These are phyloP conservation scores for Cetraspora pellucida DNA, from an alignment of 192 early-diverging fungal species.

Conservation along the genomic window DNA sequence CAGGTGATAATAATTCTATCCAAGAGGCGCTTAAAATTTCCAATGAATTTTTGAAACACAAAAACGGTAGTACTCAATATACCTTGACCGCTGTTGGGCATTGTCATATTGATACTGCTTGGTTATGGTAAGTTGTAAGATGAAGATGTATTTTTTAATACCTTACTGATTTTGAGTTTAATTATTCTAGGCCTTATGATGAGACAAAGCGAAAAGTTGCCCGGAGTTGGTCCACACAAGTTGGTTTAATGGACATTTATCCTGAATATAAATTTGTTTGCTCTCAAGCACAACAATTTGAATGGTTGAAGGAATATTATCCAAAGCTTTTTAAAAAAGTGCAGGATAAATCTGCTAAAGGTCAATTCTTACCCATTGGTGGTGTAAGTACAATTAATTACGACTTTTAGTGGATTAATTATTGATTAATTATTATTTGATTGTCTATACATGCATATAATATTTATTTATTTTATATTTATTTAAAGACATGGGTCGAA, in stretches of 20 bases:
- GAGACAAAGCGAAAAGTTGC: conserved; percentile 96
- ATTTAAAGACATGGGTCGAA: conserved; percentile 85
- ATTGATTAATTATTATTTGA: not conserved
- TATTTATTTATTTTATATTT: conserved; percentile 5
- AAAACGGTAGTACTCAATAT: conserved; percentile 67
- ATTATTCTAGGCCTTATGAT: conserved; percentile 79
- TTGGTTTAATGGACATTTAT: conserved; percentile 81
- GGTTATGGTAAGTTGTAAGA: conserved; percentile 68
- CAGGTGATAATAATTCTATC: conserved; percentile 54
- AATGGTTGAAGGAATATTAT: conserved; percentile 86
- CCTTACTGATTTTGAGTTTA: not conserved
- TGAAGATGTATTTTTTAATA: not conserved
- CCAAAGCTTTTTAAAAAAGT: conserved; percentile 81
- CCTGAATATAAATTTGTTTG: conserved; percentile 91
- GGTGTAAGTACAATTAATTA: conserved; percentile 50
- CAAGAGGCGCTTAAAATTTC: conserved; percentile 52
- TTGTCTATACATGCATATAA: not conserved
- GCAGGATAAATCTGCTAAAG: conserved; percentile 65
- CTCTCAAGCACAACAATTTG: conserved; percentile 97
- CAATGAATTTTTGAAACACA: conserved; percentile 65
- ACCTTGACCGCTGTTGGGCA: conserved; percentile 87
- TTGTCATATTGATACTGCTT: conserved; percentile 80
- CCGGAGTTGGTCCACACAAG: conserved; percentile 80
- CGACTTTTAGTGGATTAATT: conserved; percentile 6
- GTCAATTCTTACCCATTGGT: conserved; percentile 92